Conservation (phyloP, 768 basidiomycete species). For the Termitomyces sp. region DNA sequence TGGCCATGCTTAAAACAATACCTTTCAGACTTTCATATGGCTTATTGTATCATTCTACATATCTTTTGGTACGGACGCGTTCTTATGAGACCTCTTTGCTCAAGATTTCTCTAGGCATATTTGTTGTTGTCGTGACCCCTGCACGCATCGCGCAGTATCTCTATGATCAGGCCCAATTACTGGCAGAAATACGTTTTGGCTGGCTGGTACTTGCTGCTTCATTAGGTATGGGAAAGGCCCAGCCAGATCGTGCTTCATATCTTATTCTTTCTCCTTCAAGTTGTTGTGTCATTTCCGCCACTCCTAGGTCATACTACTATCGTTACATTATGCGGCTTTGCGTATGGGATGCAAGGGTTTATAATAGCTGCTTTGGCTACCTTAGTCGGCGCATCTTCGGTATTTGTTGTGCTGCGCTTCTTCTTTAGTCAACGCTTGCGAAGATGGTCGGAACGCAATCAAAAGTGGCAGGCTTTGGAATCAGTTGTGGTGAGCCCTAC, state of each 20-base stretch:
- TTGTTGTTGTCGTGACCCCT: conserved; percentile 56
- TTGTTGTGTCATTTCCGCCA: conserved; percentile 53
- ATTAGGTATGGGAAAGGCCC: conserved; percentile 41
- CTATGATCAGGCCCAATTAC: conserved; percentile 63
- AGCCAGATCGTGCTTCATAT: conserved; percentile 1
- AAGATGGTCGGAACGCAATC: conserved; percentile 57
- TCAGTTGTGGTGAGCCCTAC: conserved; percentile 58
- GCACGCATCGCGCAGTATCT: conserved; percentile 63
- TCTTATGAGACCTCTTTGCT: background rate
- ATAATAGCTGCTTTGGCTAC: conserved; percentile 59
- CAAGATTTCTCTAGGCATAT: conserved; percentile 22
- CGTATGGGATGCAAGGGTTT: conserved; percentile 79
- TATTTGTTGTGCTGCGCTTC: conserved; percentile 58
- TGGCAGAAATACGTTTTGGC: conserved; percentile 58
- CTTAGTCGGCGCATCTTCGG: conserved; percentile 57
- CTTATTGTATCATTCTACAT: conserved; percentile 56
- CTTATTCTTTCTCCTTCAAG: conserved; percentile 22
- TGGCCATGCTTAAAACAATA: conserved; percentile 2
- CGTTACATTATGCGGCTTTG: conserved; percentile 73
- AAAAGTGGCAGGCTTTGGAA: conserved; percentile 78
- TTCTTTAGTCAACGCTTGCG: conserved; percentile 54
- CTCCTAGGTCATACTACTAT: conserved; percentile 66
- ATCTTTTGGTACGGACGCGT: conserved; percentile 28
- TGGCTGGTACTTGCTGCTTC: conserved; percentile 51
- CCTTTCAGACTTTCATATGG: conserved; percentile 54